Percentiles rank a stretch among this genome's conserved stretches.
phyloP scores from a whole-genome alignment of 1,284 basidiomycete species.

The Apiotrichum gracile region DNA sequence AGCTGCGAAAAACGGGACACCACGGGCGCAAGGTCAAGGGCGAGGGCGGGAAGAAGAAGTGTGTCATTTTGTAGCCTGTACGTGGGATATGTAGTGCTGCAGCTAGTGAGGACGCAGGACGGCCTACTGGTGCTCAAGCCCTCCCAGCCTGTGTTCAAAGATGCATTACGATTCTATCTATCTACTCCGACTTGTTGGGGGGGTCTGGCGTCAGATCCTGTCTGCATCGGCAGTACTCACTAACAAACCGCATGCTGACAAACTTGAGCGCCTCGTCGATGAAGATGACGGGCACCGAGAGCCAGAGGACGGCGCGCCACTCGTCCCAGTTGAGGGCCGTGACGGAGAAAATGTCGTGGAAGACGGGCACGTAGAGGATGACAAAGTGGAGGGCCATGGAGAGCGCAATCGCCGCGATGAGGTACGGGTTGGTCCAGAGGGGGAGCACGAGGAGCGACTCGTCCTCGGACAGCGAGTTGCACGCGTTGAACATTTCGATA shows the following conservation, averaged over 20 bases:
- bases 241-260: slow-evolving; percentile 8
- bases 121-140: neutral
- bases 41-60: slow-evolving; percentile 15
- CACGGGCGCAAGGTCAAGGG: slow-evolving; percentile 3
- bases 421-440: slow-evolving; percentile 87
- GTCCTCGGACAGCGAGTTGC: slow-evolving; percentile 98
- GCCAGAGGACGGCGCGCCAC: slow-evolving; percentile 88
- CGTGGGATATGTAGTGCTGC: too few species aligned
- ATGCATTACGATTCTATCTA: neutral
- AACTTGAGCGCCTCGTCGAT: slow-evolving; percentile 89
- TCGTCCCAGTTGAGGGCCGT: slow-evolving; percentile 84
- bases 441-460: slow-evolving; percentile 84
- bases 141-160: neutral
- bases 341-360: slow-evolving; percentile 86
- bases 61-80: slow-evolving; percentile 18
- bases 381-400: slow-evolving; percentile 88
- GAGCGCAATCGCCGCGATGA: slow-evolving; percentile 78
- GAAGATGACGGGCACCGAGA: slow-evolving; percentile 80
- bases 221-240: neutral
- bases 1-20: slow-evolving; percentile 19
- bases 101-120: too few species aligned
- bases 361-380: slow-evolving; percentile 93
- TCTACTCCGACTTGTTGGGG: neutral
- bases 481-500: slow-evolving; percentile 99
- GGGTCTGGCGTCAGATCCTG: neutral